Percentiles rank a stretch among this genome's conserved stretches.
phyloP scores from a whole-genome alignment of 768 basidiomycete genomes.

The Pholiota microspora region DNA sequence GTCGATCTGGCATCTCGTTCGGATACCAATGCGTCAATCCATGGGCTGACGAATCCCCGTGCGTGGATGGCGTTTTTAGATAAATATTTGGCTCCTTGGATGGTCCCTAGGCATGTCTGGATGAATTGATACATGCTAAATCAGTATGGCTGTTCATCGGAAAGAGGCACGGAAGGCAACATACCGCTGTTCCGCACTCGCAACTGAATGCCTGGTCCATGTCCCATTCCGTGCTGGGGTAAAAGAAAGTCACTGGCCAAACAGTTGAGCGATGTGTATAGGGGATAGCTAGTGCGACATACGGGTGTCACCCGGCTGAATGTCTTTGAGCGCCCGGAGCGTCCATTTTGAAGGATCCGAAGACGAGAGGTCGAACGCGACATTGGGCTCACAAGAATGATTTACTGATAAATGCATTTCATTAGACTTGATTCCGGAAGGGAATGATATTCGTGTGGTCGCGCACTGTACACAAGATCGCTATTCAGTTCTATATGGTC shows the following conservation, averaged over 20 bases:
- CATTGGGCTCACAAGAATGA: slow-evolving; percentile 63
- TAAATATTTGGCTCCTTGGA: slow-evolving; percentile 46
- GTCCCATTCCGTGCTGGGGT: slow-evolving; percentile 69
- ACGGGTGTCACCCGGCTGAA: slow-evolving; percentile 35
- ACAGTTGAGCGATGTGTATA: neutral
- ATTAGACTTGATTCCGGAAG: neutral
- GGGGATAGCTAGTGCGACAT: slow-evolving; percentile 10
- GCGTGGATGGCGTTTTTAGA: slow-evolving; percentile 31
- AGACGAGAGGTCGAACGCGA: slow-evolving; percentile 50
- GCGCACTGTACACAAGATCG: slow-evolving; percentile 56
- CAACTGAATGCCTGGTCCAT: slow-evolving; percentile 65
- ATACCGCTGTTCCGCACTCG: slow-evolving; percentile 33
- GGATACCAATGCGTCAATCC: slow-evolving; percentile 33
- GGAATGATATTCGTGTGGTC: neutral
- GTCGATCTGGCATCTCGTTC: slow-evolving; percentile 22
- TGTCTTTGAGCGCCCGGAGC: slow-evolving; percentile 41
- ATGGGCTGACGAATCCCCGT: slow-evolving; percentile 39
- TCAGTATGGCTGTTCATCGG: neutral
- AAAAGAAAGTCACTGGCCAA: slow-evolving; percentile 52
- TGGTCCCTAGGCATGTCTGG: slow-evolving; percentile 44
- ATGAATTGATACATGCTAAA: neutral
- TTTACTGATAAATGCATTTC: slow-evolving; percentile 36
- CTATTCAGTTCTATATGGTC: slow-evolving; percentile 59
- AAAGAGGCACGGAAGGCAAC: neutral
- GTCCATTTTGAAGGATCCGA: slow-evolving; percentile 43